These are phyloP conservation scores for Backusella sp. DNA, from an alignment of 192 early-diverging fungal genomes.

Conservation along the genomic window DNA sequence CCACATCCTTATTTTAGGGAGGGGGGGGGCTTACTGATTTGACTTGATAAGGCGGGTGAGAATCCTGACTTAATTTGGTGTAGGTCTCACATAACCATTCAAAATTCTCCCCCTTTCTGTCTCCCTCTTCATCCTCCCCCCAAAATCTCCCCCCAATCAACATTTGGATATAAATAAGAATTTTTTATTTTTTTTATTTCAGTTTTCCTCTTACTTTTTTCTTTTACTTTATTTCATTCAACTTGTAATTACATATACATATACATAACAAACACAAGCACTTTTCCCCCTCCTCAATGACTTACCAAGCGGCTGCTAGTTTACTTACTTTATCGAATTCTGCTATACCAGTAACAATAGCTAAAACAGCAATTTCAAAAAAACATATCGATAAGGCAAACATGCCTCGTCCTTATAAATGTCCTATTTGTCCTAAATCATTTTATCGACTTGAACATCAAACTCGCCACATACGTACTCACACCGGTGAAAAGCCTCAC, in stretches of 20 bases:
- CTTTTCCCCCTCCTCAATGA: not conserved
- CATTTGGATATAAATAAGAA: not conserved
- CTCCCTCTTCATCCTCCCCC: not conserved
- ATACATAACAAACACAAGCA: not conserved
- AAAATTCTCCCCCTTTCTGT: not conserved
- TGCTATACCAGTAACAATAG: not conserved
- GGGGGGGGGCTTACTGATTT: not conserved
- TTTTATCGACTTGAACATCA: conserved; percentile 80
- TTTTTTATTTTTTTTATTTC: not conserved
- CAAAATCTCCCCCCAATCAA: not conserved
- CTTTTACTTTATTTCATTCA: conserved; percentile 5
- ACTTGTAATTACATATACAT: not conserved
- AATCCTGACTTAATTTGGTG: not conserved
- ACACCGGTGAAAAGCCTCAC: conserved; percentile 86
- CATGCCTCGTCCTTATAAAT: conserved; percentile 64
- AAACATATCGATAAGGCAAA: conserved; percentile 17
- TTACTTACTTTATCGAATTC: conserved; percentile 18
- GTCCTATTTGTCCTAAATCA: conserved; percentile 70
- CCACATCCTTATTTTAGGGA: not conserved
- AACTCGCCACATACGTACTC: conserved; percentile 79
- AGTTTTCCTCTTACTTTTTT: conserved; percentile 1
- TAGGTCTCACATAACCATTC: not conserved
- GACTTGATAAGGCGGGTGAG: conserved; percentile 1
- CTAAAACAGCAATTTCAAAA: not conserved
- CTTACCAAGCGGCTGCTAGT: conserved; percentile 29